Conservation (phyloP, 805 yeast genomes). For the Yueomyces sinensis region DNA sequence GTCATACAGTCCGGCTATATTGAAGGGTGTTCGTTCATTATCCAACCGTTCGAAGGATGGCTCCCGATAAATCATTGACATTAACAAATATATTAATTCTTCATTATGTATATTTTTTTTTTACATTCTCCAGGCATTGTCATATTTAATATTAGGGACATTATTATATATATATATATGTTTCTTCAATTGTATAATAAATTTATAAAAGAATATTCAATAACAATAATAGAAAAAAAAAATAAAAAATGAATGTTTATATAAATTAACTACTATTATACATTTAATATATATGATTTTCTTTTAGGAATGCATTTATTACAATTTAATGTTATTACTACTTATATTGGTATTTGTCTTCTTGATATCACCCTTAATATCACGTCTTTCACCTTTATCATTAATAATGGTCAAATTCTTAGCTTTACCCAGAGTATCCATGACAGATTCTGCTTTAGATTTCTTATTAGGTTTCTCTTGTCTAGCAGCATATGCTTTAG, state of each 20-base stretch:
- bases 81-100: too few relatives aligned
- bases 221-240: too few relatives aligned
- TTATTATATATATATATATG: too few relatives aligned
- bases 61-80: not conserved
- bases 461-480: constrained; percentile 28
- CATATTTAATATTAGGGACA: too few relatives aligned
- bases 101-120: too few relatives aligned
- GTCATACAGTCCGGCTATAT: constrained; percentile 77
- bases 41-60: constrained; percentile 23
- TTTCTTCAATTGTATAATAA: too few relatives aligned
- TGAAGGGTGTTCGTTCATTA: constrained; percentile 43
- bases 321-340: not conserved
- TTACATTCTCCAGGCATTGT: too few relatives aligned
- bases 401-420: constrained; percentile 72
- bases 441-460: constrained; percentile 46
- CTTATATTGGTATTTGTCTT: not conserved
- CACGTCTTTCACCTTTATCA: constrained; percentile 61
- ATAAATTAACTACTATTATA: too few relatives aligned
- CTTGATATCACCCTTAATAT: constrained; percentile 54
- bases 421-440: constrained; percentile 57
- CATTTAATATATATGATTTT: too few relatives aligned
- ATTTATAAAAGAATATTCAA: too few relatives aligned
- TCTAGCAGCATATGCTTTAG: constrained; percentile 32
- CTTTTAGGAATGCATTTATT: too few relatives aligned
- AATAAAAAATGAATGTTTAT: too few relatives aligned